Evolutionary conservation across 1,139 yeast genomes (phyloP).

Genomic region (Geotrichum europaeum): DNA sequence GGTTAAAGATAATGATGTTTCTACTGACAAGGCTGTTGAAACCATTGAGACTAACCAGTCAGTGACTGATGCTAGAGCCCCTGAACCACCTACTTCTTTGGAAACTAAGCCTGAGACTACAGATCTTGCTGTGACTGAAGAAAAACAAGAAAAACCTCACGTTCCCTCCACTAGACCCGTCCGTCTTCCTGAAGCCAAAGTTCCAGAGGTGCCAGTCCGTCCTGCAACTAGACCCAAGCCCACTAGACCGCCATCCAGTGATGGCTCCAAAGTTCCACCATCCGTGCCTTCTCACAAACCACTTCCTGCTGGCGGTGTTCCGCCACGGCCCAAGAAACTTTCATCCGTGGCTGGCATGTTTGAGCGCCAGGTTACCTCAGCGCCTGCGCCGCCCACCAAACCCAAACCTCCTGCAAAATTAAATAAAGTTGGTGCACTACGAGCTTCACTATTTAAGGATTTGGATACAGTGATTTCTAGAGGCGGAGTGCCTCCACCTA

Average conservation of each 20-base stretch:
- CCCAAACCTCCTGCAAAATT: constrained; percentile 17
- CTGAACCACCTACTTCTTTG: neutral
- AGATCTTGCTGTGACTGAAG: neutral
- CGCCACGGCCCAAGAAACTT: constrained; percentile 12
- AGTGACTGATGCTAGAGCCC: neutral
- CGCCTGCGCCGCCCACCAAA: constrained; percentile 12
- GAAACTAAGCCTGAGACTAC: neutral
- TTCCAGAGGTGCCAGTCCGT: neutral
- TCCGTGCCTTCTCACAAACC: constrained; percentile 9
- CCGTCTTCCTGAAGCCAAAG: neutral
- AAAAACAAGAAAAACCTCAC: neutral
- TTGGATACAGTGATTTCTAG: constrained; percentile 31
- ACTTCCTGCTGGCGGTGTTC: constrained; percentile 9
- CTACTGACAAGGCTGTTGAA: neutral
- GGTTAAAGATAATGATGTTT: neutral
- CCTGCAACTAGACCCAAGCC: neutral
- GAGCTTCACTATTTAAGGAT: constrained; percentile 33
- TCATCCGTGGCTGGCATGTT: constrained; percentile 4
- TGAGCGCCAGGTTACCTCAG: constrained; percentile 1
- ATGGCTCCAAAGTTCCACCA: neutral
- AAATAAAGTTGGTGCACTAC: constrained; percentile 30
- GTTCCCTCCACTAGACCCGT: constrained; percentile 5
- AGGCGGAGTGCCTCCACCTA: constrained; percentile 32
- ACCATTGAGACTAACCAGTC: neutral
- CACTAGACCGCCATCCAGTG: neutral